Evolutionary conservation across 2,329 filamentous ascomycete genomes (phyloP), one percentile per base, ranked within the genome.

Genomic region (Metarhizium album): DNA sequence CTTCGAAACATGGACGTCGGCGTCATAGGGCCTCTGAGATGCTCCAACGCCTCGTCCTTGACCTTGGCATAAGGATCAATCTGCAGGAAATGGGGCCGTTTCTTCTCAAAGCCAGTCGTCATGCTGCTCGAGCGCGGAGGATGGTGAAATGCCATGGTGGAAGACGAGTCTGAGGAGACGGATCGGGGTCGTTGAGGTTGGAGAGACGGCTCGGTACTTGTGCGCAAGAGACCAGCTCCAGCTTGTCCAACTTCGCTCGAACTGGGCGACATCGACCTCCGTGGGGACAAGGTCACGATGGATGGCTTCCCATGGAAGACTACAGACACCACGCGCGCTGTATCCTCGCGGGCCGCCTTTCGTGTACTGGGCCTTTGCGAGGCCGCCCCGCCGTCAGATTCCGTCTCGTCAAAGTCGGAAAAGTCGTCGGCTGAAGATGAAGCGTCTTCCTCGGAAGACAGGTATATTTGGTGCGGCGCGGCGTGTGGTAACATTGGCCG

Each of bases 361-460:
- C 68, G 57, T n/a, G 51, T 48, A 4, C 58, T 54, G 9, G 59
- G 55, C 57, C 57, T 47, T 48, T 59, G 54, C 4, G 55, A 58
- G 5, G 8, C 13, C 37, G 64, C 58, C 47, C 70, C 70, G 53
- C 63, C 70, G 20, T 67, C 68, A 46, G 71, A 75, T 55, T 78
- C 73, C 56, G 67, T 66, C 45, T 75, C 74, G 58, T 57, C 52
- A 43, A 74, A 74, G 58, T 80, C 76, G 50, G 78, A 82, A 54
- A 76, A 76, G 63, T 80, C 74, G 63, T 80, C 80, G 45, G 77
- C 75, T 18, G 76, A 79, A 1, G 80, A 80, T 1, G 80, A 83
- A 29, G 74, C 79, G 55, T 83, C 81, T 61, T 84, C 81, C 57
- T 84, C 81, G 0, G 79, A 83, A 2, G 80, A 83, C 24, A 84